Evolutionary conservation across 179 eudicot genomes (phyloP).

Genomic region (Drosera spatulata): DNA sequence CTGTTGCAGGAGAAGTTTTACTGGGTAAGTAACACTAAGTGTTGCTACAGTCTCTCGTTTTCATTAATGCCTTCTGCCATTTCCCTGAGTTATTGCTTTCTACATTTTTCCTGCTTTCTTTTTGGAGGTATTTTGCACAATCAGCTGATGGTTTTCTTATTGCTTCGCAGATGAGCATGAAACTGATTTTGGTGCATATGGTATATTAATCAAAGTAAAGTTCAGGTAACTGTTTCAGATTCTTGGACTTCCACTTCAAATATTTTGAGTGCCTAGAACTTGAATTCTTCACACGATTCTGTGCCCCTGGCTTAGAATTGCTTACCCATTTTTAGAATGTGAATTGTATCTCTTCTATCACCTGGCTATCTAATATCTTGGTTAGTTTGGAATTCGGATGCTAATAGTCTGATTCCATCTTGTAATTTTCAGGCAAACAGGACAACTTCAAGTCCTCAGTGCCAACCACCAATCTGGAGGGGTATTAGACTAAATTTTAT

Average conservation of each 20-base stretch:
- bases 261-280: neutral
- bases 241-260: neutral
- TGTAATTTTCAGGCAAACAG: constrained; percentile 63
- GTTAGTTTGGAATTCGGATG: neutral
- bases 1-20: constrained; percentile 95
- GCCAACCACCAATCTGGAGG: constrained; percentile 99
- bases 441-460: constrained; percentile 93
- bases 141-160: constrained; percentile 7
- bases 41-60: neutral
- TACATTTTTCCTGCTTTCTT: neutral
- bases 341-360: neutral
- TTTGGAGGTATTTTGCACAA: neutral
- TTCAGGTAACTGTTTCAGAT: constrained; percentile 50
- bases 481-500: constrained; percentile 12
- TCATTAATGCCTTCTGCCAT: neutral
- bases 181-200: constrained; percentile 79
- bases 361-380: neutral
- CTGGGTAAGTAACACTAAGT: constrained; percentile 38
- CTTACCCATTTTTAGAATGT: neutral
- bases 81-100: neutral
- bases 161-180: constrained; percentile 67
- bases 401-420: neutral
- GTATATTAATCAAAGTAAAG: constrained; percentile 86
- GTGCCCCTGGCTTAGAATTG: too few relatives aligned
- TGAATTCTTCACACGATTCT: neutral